These are phyloP conservation scores for Suillus subluteus DNA, from an alignment of 768 basidiomycete species.

Conservation along the genomic window DNA sequence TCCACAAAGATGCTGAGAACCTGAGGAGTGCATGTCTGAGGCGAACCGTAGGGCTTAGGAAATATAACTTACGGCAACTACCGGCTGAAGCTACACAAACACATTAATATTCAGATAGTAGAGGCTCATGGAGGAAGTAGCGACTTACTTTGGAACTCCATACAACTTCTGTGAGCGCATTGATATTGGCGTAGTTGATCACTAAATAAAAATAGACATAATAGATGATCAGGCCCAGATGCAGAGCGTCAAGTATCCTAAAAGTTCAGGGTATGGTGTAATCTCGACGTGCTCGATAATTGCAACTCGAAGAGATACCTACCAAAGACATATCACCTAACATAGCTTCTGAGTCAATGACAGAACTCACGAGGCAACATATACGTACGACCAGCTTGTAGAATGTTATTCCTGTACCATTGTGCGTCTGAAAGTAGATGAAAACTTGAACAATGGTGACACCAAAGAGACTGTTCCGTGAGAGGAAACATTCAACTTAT, in stretches of 20 bases:
- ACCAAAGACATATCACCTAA: neutral
- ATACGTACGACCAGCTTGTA: neutral
- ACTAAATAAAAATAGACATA: conserved; percentile 41
- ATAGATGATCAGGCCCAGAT: conserved; percentile 38
- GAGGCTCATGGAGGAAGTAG: neutral
- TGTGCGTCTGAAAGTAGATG: conserved; percentile 3
- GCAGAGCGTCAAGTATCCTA: conserved; percentile 41
- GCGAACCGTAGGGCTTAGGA: neutral
- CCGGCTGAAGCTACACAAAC: neutral
- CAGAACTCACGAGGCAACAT: neutral
- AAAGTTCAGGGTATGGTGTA: neutral
- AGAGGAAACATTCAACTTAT: too few relatives aligned
- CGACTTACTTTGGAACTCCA: conserved; percentile 25
- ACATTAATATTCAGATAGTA: neutral
- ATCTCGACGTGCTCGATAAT: neutral
- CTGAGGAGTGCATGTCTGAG: neutral
- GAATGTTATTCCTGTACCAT: neutral
- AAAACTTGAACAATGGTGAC: conserved; percentile 2
- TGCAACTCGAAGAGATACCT: neutral
- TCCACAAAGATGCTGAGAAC: neutral
- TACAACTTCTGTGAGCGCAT: conserved; percentile 30
- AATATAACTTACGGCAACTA: neutral
- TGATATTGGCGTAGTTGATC: conserved; percentile 35
- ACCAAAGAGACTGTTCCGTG: conserved; percentile 4
- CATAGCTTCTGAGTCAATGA: neutral